phyloP scores from a whole-genome alignment of 2,329 filamentous ascomycete genomes.

The Domatiomyces globalis region DNA sequence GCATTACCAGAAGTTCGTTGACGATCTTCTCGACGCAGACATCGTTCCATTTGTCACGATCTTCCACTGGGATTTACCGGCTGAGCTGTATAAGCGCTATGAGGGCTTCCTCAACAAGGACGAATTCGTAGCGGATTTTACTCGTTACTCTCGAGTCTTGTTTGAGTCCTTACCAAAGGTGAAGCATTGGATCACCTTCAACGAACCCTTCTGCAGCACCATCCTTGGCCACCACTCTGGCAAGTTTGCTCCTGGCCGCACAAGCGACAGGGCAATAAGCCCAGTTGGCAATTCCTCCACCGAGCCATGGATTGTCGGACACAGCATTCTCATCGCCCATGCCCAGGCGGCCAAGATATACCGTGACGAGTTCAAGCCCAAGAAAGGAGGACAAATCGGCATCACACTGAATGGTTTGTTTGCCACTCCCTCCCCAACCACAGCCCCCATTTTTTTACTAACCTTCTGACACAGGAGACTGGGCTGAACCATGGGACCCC shows the following conservation, averaged over 20 bases:
- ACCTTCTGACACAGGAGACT: constrained; percentile 45
- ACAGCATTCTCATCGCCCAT: constrained; percentile 67
- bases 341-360: constrained; percentile 69
- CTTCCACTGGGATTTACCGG: constrained; percentile 78
- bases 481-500: constrained; percentile 68
- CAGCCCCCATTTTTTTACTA: background rate
- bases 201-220: constrained; percentile 76
- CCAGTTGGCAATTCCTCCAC: constrained; percentile 56
- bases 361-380: constrained; percentile 64
- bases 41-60: constrained; percentile 73
- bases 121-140: constrained; percentile 71
- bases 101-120: constrained; percentile 65
- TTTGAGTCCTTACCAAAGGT: constrained; percentile 64
- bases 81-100: constrained; percentile 65
- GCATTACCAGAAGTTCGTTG: constrained; percentile 65
- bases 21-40: constrained; percentile 60
- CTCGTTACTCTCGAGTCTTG: constrained; percentile 60
- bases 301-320: constrained; percentile 72
- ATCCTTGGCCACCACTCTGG: constrained; percentile 69
- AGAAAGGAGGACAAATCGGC: constrained; percentile 61
- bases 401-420: constrained; percentile 75
- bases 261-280: constrained; percentile 58
- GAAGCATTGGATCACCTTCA: constrained; percentile 82
- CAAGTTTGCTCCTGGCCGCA: constrained; percentile 67
- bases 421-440: constrained; percentile 7